Conservation (phyloP, 139 green algal genomes). For the Chlamydomonas sp. region DNA sequence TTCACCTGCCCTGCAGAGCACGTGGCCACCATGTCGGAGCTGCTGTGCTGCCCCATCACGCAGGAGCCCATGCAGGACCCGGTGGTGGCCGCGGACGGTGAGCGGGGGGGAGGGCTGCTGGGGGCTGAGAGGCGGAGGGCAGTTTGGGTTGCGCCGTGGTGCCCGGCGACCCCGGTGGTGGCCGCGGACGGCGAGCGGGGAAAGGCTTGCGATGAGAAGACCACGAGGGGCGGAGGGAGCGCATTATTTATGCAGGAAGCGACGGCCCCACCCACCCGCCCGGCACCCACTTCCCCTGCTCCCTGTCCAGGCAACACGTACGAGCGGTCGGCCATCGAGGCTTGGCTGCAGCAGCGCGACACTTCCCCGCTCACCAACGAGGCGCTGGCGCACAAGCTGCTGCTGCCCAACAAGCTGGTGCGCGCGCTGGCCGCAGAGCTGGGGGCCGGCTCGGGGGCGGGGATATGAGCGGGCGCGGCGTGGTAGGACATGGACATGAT, state of each 20-base stretch:
- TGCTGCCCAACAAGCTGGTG: slow-evolving; percentile 41
- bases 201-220: neutral
- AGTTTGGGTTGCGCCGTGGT: neutral
- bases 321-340: slow-evolving; percentile 65
- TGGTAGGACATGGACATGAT: too few relatives aligned
- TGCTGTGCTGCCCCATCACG: slow-evolving; percentile 56
- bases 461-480: too few relatives aligned
- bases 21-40: neutral
- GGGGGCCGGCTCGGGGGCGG: too few relatives aligned
- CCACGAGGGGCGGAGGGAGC: neutral
- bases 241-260: neutral
- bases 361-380: slow-evolving; percentile 70
- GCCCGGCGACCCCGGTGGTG: neutral
- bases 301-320: slow-evolving; percentile 63
- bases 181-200: too few relatives aligned
- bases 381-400: slow-evolving; percentile 32
- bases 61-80: slow-evolving; percentile 55
- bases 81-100: slow-evolving; percentile 57
- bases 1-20: neutral
- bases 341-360: slow-evolving; percentile 58
- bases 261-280: neutral
- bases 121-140: neutral
- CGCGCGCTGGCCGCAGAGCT: too few relatives aligned
- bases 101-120: neutral
- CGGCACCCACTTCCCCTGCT: neutral